These are phyloP conservation scores for Alectoria sarmentosa DNA, from an alignment of 495 filamentous ascomycete species.

Conservation along the genomic window DNA sequence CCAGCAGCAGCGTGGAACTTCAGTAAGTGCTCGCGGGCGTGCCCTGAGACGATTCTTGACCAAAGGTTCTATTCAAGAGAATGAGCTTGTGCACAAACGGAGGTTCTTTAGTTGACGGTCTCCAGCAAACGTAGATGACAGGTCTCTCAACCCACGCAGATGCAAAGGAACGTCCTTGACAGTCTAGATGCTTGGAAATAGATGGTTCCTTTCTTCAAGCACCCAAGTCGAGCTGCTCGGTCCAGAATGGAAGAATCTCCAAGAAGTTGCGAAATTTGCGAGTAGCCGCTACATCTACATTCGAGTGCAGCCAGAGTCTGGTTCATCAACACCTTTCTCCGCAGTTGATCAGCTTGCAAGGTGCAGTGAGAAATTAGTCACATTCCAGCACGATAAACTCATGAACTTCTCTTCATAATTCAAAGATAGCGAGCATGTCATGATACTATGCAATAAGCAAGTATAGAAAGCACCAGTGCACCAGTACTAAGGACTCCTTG, in stretches of 20 bases:
- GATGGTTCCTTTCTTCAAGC: neutral
- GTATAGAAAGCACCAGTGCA: conserved; percentile 6
- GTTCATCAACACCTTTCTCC: neutral
- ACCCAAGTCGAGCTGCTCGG: neutral
- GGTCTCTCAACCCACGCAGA: too few relatives aligned
- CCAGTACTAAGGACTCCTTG: conserved; percentile 1
- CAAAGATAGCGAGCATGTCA: neutral
- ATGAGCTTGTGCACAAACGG: neutral
- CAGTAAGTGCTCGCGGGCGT: neutral
- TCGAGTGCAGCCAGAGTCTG: neutral
- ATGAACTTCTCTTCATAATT: neutral
- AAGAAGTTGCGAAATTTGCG: neutral
- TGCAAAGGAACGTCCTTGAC: too few relatives aligned
- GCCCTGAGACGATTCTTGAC: neutral
- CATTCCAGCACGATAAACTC: neutral
- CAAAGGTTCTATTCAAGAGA: neutral
- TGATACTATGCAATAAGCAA: neutral
- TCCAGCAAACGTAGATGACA: neutral
- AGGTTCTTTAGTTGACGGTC: neutral
- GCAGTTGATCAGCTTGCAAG: neutral
- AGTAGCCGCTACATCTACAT: neutral
- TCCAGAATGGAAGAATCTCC: neutral
- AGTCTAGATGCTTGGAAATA: neutral
- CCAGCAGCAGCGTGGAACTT: neutral
- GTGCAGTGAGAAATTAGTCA: neutral